phyloP scores from a whole-genome alignment of 345 rosid species.

The Populus simonii region DNA sequence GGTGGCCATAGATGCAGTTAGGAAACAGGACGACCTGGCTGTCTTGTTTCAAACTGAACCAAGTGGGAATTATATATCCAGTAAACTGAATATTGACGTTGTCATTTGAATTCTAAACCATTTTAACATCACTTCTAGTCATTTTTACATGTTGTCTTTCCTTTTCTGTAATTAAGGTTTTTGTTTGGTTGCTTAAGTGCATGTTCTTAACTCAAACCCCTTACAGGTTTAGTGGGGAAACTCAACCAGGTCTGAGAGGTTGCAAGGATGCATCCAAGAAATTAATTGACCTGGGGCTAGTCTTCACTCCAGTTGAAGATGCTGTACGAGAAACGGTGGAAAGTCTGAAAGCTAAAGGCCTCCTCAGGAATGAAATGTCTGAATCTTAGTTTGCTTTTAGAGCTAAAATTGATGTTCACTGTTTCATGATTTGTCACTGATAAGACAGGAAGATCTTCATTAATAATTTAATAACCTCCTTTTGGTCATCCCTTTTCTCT shows the following conservation, averaged over 20 bases:
- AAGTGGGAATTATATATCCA: not conserved
- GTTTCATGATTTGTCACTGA: not conserved
- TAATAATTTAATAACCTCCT: not conserved
- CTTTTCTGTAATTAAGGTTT: not conserved
- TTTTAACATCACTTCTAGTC: not conserved
- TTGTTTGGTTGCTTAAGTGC: not conserved
- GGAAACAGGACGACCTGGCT: constrained; percentile 28
- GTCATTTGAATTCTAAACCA: not conserved
- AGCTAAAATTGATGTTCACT: not conserved
- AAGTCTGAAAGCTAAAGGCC: constrained; percentile 58
- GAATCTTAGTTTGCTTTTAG: constrained; percentile 8
- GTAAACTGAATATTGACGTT: no score
- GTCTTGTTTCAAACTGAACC: not conserved
- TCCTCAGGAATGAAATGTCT: constrained; percentile 27
- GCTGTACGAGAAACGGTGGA: constrained; percentile 58
- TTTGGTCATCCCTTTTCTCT: not conserved
- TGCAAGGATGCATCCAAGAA: constrained; percentile 74
- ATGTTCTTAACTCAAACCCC: not conserved
- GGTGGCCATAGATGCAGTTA: constrained; percentile 9
- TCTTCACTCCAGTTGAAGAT: constrained; percentile 64
- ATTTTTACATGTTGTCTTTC: not conserved
- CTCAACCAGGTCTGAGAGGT: constrained; percentile 57
- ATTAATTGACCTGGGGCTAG: constrained; percentile 55
- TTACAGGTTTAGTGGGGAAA: constrained; percentile 48
- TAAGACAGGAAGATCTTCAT: constrained; percentile 1